Conservation (phyloP, 2,329 filamentous ascomycete genomes). For the Ascosphaera acerosa region DNA sequence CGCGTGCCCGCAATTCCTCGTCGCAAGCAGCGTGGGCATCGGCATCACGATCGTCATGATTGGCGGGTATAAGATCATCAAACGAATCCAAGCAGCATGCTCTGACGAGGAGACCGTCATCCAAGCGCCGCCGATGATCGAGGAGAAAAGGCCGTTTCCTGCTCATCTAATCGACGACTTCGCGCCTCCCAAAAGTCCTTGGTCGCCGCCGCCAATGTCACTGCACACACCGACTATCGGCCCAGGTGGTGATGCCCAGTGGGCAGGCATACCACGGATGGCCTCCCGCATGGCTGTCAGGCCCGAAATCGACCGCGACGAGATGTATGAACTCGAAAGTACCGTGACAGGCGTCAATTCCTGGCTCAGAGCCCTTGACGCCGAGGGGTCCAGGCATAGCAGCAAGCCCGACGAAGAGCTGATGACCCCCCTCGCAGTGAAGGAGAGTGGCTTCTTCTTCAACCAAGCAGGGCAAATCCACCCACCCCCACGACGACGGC, state of each 20-base stretch:
- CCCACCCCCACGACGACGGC: background rate
- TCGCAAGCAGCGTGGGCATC: conserved; percentile 66
- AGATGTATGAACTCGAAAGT: background rate
- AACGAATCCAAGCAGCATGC: conserved; percentile 36
- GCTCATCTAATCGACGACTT: background rate
- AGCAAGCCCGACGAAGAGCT: background rate
- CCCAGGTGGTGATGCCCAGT: background rate
- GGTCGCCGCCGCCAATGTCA: background rate
- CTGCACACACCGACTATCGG: background rate
- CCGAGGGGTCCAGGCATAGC: background rate
- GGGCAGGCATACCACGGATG: background rate
- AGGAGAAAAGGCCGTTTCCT: background rate
- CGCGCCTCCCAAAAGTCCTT: background rate
- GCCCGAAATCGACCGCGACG: background rate
- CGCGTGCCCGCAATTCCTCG: conserved; percentile 77
- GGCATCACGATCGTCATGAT: conserved; percentile 92
- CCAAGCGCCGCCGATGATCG: conserved; percentile 1
- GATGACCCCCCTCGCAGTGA: background rate
- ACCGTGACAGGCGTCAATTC: background rate
- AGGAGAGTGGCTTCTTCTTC: background rate
- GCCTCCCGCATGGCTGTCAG: background rate
- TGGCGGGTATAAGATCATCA: conserved; percentile 92
- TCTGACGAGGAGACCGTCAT: conserved; percentile 6
- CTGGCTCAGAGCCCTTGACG: background rate
- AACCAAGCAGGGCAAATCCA: background rate